Conservation (phyloP, 2,329 filamentous ascomycete species). For the Daldinia sp. region DNA sequence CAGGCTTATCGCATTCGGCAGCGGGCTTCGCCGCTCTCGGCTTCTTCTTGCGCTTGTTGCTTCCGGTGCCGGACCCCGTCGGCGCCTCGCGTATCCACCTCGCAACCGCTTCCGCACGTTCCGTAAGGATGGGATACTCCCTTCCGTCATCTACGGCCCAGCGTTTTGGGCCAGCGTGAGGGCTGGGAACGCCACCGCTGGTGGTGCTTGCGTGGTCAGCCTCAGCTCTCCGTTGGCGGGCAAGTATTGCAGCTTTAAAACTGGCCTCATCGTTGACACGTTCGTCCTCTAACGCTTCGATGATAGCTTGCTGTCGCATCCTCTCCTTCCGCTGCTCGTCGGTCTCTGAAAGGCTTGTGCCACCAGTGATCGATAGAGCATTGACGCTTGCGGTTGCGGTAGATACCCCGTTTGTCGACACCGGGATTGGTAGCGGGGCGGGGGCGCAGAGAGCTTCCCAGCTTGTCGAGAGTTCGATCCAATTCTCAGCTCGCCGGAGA, state of each 20-base stretch:
- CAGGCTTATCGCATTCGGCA: constrained; percentile 25
- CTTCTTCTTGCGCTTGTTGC: constrained; percentile 47
- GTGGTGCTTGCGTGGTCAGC: constrained; percentile 55
- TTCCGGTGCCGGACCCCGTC: constrained; percentile 41
- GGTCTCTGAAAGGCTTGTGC: constrained; percentile 51
- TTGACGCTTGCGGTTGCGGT: constrained; percentile 46
- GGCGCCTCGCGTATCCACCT: constrained; percentile 73
- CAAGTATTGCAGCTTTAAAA: constrained; percentile 69
- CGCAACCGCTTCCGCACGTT: constrained; percentile 73
- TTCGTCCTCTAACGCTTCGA: constrained; percentile 73
- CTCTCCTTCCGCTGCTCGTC: constrained; percentile 65
- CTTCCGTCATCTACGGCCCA: constrained; percentile 72
- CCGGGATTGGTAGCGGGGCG: constrained; percentile 57
- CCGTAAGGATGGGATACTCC: constrained; percentile 74
- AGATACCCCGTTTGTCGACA: constrained; percentile 38
- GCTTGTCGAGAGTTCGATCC: constrained; percentile 68
- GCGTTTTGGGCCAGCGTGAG: constrained; percentile 52
- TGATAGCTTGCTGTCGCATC: constrained; percentile 70
- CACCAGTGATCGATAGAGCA: constrained; percentile 48
- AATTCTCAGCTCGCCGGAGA: constrained; percentile 71
- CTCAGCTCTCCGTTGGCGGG: constrained; percentile 65
- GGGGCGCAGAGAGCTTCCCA: constrained; percentile 78
- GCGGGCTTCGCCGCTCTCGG: constrained; percentile 37
- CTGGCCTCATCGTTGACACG: constrained; percentile 71
- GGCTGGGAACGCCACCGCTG: constrained; percentile 38